Evolutionary conservation across 2,329 filamentous ascomycete genomes (phyloP), one percentile per base, ranked within the genome.

Genomic region (Penicillium fuscoglaucum): DNA sequence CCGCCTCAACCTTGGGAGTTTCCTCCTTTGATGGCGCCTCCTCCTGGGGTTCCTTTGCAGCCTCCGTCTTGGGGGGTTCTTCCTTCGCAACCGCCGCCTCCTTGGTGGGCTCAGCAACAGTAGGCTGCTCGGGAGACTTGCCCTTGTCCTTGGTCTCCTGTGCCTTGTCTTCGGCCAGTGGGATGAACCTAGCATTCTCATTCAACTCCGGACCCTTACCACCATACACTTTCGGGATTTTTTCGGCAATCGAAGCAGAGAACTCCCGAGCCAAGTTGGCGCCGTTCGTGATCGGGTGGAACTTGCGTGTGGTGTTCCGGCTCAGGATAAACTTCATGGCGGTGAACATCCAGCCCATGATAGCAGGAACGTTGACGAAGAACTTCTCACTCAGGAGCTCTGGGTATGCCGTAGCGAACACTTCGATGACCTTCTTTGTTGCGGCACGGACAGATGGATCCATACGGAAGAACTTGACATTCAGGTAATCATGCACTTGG

Each of bases 401-500:
- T 0, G 93, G 93, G 78, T 97, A 97, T 65, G 90, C 90, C 66
- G 85, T 87, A 52, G 87, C 85, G 73, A 97, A 91, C 52, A 90
- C 82, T 61, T 89, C 83, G 73, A 97, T 96, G 46, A 90, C 93
- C 78, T 93, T 87, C 70, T 86, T 87, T 63, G 86, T 89, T 17
- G 90, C 90, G 4, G 86, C 82, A 75, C 90, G 92, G 76, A 95
- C 87, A 57, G 83, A 81, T 0, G 90, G 84, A 57, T 93, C 88
- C 80, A 90, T 87, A 60, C 91, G 87, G 66, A 97, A 82, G 82
- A 97, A 96, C 70, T 87, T 91, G 72, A 96, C 87, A 62, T 87
- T 88, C 67, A 90, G 85, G 81, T 97, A 97, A 80, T 98, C 93
- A 78, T 98, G 93, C 29, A 97, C 87, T 77, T 97, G 93, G 68